A percentile compares a stretch with the other conserved stretches of the same genome.
Conservation (phyloP, 257 asterid genomes). For the Craterostigma plantagineum region DNA sequence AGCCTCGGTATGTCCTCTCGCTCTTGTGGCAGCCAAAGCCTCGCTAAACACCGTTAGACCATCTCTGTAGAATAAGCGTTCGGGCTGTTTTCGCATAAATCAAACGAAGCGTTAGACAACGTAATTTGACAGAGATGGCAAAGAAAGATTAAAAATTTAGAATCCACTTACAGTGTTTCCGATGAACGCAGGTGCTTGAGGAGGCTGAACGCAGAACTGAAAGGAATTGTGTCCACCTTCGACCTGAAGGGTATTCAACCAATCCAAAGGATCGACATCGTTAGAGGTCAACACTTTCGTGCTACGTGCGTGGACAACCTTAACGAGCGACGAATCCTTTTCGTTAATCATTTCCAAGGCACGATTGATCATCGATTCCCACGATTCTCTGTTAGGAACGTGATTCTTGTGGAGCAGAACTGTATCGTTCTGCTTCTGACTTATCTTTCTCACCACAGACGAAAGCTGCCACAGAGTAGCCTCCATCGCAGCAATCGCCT, state of each 20-base stretch:
- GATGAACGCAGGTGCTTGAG: constrained; percentile 77
- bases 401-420: constrained; percentile 38
- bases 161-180: constrained; percentile 93
- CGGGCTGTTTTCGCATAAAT: no score
- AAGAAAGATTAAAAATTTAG: no score
- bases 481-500: constrained; percentile 54
- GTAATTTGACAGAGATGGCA: neutral
- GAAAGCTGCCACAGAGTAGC: constrained; percentile 71
- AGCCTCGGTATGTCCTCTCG: constrained; percentile 61
- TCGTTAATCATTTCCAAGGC: constrained; percentile 57
- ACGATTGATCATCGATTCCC: constrained; percentile 56
- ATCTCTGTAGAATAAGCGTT: constrained; percentile 69
- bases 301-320: constrained; percentile 99
- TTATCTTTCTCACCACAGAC: constrained; percentile 21
- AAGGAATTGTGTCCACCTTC: constrained; percentile 72
- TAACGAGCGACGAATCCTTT: constrained; percentile 37
- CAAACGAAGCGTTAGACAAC: neutral
- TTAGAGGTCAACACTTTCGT: constrained; percentile 58
- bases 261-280: constrained; percentile 58
- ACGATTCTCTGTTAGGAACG: constrained; percentile 46
- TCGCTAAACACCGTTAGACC: constrained; percentile 58
- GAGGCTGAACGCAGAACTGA: constrained; percentile 89
- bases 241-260: constrained; percentile 68
- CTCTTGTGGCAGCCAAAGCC: constrained; percentile 97
- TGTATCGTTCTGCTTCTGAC: constrained; percentile 19